Evolutionary conservation across 805 yeast species (phyloP).

Genomic region (Ogataea sp.): DNA sequence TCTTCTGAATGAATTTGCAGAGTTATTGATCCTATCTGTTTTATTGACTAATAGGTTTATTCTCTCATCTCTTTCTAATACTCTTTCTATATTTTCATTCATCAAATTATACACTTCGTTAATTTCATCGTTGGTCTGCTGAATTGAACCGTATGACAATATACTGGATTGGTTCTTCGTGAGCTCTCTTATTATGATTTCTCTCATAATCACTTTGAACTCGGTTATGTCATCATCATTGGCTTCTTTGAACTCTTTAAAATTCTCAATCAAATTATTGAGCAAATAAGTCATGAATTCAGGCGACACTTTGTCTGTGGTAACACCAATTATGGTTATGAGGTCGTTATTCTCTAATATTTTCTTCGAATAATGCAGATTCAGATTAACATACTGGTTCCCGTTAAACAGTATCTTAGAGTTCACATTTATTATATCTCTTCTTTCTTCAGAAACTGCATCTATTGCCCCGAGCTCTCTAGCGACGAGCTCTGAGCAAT

Average conservation of each 20-base stretch:
- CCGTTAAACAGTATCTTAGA: slow-evolving; percentile 14
- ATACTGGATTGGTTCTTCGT: slow-evolving; percentile 32
- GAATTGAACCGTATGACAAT: slow-evolving; percentile 20
- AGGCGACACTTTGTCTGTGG: slow-evolving; percentile 34
- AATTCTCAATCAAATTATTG: slow-evolving; percentile 44
- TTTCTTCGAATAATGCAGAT: slow-evolving; percentile 43
- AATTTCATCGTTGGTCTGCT: slow-evolving; percentile 40
- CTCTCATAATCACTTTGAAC: slow-evolving; percentile 48
- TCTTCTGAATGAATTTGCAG: slow-evolving; percentile 62
- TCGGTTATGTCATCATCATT: slow-evolving; percentile 27
- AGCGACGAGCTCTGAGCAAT: slow-evolving; percentile 45
- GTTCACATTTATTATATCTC: slow-evolving; percentile 24
- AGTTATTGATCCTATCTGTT: slow-evolving; percentile 63
- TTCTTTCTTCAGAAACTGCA: slow-evolving; percentile 28
- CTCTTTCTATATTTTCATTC: slow-evolving; percentile 65
- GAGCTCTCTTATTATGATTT: slow-evolving; percentile 48
- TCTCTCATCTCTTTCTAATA: slow-evolving; percentile 73
- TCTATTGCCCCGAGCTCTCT: slow-evolving; percentile 49
- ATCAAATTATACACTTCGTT: slow-evolving; percentile 58
- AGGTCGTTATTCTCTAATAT: slow-evolving; percentile 35
- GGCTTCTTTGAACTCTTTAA: not conserved
- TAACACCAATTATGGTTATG: slow-evolving; percentile 42
- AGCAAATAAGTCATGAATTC: slow-evolving; percentile 38
- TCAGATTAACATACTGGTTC: slow-evolving; percentile 13
- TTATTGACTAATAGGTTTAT: slow-evolving; percentile 67